phyloP scores from a whole-genome alignment of 495 filamentous ascomycete genomes.

The Lepidopterella palustris region DNA sequence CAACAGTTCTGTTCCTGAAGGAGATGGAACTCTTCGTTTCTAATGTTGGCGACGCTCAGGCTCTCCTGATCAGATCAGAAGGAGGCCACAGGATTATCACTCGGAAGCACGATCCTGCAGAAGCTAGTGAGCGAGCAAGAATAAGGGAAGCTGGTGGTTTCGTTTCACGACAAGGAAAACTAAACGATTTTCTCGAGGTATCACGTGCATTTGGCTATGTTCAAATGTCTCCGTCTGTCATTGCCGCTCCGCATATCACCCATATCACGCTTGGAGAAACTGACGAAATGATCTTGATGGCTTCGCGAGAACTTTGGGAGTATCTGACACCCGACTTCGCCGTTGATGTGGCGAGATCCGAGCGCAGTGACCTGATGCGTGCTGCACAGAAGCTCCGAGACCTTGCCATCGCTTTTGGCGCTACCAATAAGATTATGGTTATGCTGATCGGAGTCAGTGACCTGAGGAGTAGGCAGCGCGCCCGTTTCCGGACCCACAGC shows the following conservation, averaged over 20 bases:
- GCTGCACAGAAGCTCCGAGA: slow-evolving; percentile 95
- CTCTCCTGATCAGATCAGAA: slow-evolving; percentile 85
- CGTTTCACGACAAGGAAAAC: slow-evolving; percentile 85
- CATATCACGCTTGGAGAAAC: slow-evolving; percentile 76
- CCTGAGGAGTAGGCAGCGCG: slow-evolving; percentile 72
- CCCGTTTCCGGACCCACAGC: slow-evolving; percentile 64
- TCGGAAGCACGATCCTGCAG: slow-evolving; percentile 85
- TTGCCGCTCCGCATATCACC: slow-evolving; percentile 79
- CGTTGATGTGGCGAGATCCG: slow-evolving; percentile 82
- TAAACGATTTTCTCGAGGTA: slow-evolving; percentile 86
- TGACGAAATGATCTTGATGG: slow-evolving; percentile 89
- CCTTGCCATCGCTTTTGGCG: slow-evolving; percentile 90
- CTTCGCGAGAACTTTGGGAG: slow-evolving; percentile 90
- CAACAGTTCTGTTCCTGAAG: slow-evolving; percentile 84
- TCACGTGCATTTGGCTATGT: slow-evolving; percentile 94
- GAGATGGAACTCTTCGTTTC: slow-evolving; percentile 87
- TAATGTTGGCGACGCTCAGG: slow-evolving; percentile 92
- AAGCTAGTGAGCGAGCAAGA: slow-evolving; percentile 70
- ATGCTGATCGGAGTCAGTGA: slow-evolving; percentile 93
- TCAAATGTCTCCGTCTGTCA: slow-evolving; percentile 84
- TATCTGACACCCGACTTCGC: slow-evolving; percentile 80
- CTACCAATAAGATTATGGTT: slow-evolving; percentile 92
- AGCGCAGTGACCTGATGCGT: slow-evolving; percentile 83
- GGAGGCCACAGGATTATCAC: slow-evolving; percentile 74
- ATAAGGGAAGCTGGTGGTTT: slow-evolving; percentile 93